Evolutionary conservation across 2,329 filamentous ascomycete species (phyloP).

Genomic region (Fusarium ramigenum): DNA sequence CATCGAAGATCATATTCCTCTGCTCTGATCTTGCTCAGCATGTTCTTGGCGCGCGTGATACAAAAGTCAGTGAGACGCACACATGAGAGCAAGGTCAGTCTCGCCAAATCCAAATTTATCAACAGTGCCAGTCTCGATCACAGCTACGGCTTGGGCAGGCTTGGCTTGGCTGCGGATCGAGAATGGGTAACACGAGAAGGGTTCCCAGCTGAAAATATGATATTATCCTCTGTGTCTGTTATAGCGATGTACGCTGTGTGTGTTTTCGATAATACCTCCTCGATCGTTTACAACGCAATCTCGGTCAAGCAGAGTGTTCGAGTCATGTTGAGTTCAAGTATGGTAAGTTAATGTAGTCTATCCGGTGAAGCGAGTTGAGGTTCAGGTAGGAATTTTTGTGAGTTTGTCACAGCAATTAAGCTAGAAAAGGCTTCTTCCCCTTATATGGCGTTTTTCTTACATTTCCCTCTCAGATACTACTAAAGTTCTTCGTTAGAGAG

Average conservation of each 20-base stretch:
- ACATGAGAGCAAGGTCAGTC: conserved; percentile 57
- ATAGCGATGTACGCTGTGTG: conserved; percentile 56
- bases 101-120: conserved; percentile 50
- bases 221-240: conserved; percentile 48
- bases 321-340: conserved; percentile 14
- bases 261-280: conserved; percentile 54
- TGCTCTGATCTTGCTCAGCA: conserved; percentile 49
- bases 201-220: conserved; percentile 54
- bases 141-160: conserved; percentile 55
- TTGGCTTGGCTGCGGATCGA: conserved; percentile 55
- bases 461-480: neutral
- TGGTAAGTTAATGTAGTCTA: neutral
- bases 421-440: neutral
- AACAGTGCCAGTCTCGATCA: conserved; percentile 53
- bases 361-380: no score
- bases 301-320: conserved; percentile 15
- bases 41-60: conserved; percentile 48
- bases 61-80: conserved; percentile 58
- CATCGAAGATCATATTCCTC: conserved; percentile 52
- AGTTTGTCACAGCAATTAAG: neutral
- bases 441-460: neutral
- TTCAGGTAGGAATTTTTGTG: neutral
- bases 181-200: conserved; percentile 53
- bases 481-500: neutral
- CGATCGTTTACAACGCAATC: conserved; percentile 51